A percentile compares a stretch with the other conserved stretches of the same genome.
Conservation (phyloP, 2,329 filamentous ascomycete genomes). For the Eutypella sp. region DNA sequence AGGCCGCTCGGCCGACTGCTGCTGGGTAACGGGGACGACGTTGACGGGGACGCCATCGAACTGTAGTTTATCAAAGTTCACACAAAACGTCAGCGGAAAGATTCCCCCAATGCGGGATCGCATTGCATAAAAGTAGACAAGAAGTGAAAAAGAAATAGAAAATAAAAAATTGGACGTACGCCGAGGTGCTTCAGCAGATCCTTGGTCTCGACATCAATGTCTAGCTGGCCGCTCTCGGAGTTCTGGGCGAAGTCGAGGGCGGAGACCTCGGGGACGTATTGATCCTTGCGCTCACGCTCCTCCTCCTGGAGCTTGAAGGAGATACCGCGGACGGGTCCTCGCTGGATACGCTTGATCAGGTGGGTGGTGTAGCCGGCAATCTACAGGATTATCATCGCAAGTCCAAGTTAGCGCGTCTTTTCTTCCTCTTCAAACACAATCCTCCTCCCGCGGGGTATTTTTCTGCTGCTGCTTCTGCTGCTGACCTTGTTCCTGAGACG, state of each 20-base stretch:
- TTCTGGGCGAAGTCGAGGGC: slow-evolving; percentile 97
- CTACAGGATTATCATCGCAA: slow-evolving; percentile 36
- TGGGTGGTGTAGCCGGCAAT: slow-evolving; percentile 98
- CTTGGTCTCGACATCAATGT: slow-evolving; percentile 97
- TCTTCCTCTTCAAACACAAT: too few species aligned
- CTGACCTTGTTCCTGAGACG: slow-evolving; percentile 96
- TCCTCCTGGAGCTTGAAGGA: slow-evolving; percentile 99
- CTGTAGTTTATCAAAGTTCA: too few species aligned
- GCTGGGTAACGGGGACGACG: slow-evolving; percentile 84
- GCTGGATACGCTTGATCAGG: slow-evolving; percentile 99
- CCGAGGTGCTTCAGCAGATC: slow-evolving; percentile 97
- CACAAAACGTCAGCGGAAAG: too few species aligned
- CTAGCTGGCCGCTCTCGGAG: slow-evolving; percentile 86
- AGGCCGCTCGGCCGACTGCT: slow-evolving; percentile 76
- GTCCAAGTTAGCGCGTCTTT: too few species aligned
- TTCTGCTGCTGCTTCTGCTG: too few species aligned
- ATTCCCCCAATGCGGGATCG: too few species aligned
- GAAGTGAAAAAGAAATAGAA: too few species aligned
- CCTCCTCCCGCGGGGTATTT: background rate
- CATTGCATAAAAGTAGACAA: too few species aligned
- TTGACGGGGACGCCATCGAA: slow-evolving; percentile 98
- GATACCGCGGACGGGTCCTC: slow-evolving; percentile 97
- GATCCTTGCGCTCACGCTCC: slow-evolving; percentile 99
- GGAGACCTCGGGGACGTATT: slow-evolving; percentile 98
- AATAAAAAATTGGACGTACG: slow-evolving; percentile 56